Percentiles rank a stretch among this genome's conserved stretches.
Conservation (phyloP, 2,329 filamentous ascomycete genomes). For the Cladosporium sp. region DNA sequence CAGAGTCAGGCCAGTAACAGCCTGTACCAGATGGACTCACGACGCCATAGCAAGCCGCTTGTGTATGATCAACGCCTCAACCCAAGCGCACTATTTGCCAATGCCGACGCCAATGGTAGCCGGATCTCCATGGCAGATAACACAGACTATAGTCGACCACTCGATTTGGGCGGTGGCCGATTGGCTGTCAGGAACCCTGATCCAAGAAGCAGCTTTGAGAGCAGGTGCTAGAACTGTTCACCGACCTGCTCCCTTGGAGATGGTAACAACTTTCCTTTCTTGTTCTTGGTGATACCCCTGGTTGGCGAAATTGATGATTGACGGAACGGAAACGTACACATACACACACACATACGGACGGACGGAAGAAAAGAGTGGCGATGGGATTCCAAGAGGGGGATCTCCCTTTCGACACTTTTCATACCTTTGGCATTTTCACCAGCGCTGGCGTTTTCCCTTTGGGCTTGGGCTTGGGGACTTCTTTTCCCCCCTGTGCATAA, state of each 20-base stretch:
- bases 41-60: constrained; percentile 45
- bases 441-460: constrained; percentile 1
- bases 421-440: constrained; percentile 3
- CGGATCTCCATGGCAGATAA: constrained; percentile 48
- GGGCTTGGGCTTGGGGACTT: not conserved
- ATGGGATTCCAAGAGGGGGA: not conserved
- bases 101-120: constrained; percentile 46
- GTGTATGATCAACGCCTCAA: constrained; percentile 52
- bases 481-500: not conserved
- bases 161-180: constrained; percentile 29
- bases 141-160: constrained; percentile 50
- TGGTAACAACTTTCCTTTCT: not conserved
- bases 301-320: constrained; percentile 1
- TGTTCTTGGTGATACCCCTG: constrained; percentile 9
- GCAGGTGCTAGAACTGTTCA: not conserved
- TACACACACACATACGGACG: not conserved
- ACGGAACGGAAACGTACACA: not conserved
- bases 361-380: not conserved
- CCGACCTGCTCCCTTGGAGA: not conserved
- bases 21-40: constrained; percentile 12
- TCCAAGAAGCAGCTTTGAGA: constrained; percentile 33
- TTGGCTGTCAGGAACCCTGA: constrained; percentile 45
- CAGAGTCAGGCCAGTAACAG: constrained; percentile 17
- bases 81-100: constrained; percentile 47
- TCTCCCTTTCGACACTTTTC: not conserved